These are phyloP conservation scores for Venturia effusa DNA, from an alignment of 2,329 filamentous ascomycete genomes.

Conservation along the genomic window DNA sequence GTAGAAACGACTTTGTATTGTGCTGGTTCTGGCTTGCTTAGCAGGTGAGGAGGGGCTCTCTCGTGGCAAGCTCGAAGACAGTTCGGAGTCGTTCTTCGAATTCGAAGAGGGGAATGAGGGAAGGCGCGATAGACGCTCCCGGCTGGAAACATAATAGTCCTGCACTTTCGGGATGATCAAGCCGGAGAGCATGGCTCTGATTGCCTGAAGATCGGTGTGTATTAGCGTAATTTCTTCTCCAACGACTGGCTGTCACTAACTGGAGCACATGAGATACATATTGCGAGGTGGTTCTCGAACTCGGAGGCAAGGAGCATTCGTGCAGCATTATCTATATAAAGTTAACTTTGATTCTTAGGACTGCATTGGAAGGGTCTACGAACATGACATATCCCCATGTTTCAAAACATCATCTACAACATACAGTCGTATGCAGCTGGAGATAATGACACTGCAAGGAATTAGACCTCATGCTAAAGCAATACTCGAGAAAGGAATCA, in stretches of 20 bases:
- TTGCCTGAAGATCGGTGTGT: not conserved
- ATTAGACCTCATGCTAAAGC: not conserved
- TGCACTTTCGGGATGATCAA: not conserved
- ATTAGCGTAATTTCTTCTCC: not conserved
- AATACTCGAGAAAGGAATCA: not conserved
- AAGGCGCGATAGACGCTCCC: not conserved
- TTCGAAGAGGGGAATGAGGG: not conserved
- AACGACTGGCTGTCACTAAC: constrained; percentile 14
- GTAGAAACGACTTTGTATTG: not conserved
- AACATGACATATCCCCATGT: constrained; percentile 18
- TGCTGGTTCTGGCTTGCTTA: not conserved
- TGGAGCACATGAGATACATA: constrained; percentile 26
- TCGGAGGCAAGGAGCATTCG: constrained; percentile 23
- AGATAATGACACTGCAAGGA: constrained; percentile 19
- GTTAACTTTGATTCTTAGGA: not conserved
- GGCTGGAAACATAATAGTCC: not conserved
- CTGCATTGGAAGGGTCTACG: not conserved
- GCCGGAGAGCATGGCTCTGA: not conserved
- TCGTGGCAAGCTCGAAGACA: not conserved
- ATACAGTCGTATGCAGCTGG: constrained; percentile 19
- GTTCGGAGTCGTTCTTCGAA: not conserved
- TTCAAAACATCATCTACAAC: constrained; percentile 19
- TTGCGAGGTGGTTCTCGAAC: constrained; percentile 26
- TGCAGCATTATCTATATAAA: constrained; percentile 16
- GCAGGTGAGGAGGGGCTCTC: not conserved